phyloP scores from a whole-genome alignment of 225 moss, liverwort and hornwort genomes.

The Bryoerythrophyllum caledonicum region DNA sequence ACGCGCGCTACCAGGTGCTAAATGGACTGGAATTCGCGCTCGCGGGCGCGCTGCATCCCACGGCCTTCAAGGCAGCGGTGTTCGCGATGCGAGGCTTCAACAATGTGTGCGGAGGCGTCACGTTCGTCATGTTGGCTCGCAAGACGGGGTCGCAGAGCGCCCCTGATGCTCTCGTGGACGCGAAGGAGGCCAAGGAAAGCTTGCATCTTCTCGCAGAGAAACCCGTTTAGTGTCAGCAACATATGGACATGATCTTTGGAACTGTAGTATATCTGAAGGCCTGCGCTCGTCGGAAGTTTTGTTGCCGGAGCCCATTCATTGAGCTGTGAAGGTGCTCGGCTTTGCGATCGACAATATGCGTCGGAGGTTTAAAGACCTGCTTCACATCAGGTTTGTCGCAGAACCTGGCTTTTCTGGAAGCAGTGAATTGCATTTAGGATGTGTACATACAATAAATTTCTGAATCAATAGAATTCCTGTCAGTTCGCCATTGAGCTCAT shows the following conservation, averaged over 20 bases:
- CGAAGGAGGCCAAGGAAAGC: not conserved
- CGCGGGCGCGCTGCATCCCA: constrained; percentile 56
- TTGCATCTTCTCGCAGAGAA: constrained; percentile 15
- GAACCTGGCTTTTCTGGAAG: not conserved
- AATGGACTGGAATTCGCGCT: constrained; percentile 85
- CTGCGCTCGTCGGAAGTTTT: no score
- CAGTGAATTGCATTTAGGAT: not conserved
- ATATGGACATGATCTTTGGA: no score
- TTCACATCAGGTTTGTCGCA: not conserved
- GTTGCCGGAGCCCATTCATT: not conserved
- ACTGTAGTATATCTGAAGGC: no score
- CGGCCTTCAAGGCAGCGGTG: constrained; percentile 60
- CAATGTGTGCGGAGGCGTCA: constrained; percentile 72
- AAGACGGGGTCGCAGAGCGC: constrained; percentile 77
- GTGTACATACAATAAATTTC: not conserved
- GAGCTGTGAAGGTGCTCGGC: not conserved
- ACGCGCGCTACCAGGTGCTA: constrained; percentile 73
- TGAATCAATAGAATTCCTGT: not conserved
- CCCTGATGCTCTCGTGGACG: not conserved
- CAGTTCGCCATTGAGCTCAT: no score
- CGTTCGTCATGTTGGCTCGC: constrained; percentile 81
- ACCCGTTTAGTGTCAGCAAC: not conserved
- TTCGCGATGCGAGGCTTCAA: constrained; percentile 74
- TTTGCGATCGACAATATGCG: not conserved
- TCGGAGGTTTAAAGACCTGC: not conserved